These are phyloP conservation scores for Hypericum androsaemum DNA, from an alignment of 345 rosid species.

Conservation along the genomic window DNA sequence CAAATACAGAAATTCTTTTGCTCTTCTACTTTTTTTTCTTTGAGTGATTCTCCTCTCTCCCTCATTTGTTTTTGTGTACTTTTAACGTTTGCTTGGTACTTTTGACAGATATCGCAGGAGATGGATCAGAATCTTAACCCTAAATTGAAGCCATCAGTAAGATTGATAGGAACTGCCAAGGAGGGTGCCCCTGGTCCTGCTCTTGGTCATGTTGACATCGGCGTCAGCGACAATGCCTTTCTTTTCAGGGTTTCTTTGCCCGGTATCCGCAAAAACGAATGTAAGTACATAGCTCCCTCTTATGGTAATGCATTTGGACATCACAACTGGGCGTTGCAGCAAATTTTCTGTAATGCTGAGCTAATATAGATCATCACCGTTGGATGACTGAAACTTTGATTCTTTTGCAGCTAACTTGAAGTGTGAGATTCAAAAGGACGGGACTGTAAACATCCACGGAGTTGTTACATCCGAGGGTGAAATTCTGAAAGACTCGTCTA, in stretches of 20 bases:
- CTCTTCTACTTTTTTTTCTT: too few species aligned
- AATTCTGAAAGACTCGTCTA: conserved; percentile 20
- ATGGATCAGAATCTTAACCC: conserved; percentile 8
- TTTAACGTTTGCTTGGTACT: too few species aligned
- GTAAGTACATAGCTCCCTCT: conserved; percentile 20
- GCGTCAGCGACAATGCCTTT: conserved; percentile 52
- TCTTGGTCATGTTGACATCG: conserved; percentile 58
- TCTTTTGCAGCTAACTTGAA: conserved; percentile 36
- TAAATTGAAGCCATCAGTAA: conserved; percentile 23
- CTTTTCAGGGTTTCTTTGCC: conserved; percentile 65
- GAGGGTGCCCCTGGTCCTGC: conserved; percentile 39
- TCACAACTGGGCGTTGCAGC: not conserved
- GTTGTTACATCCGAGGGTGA: conserved; percentile 24
- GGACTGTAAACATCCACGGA: conserved; percentile 51
- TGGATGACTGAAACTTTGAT: conserved; percentile 5
- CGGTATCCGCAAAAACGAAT: conserved; percentile 37
- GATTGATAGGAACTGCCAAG: conserved; percentile 50
- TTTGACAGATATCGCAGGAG: too few species aligned
- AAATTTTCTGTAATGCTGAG: too few species aligned
- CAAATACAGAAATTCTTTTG: too few species aligned
- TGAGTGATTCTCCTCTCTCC: too few species aligned
- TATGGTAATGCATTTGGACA: not conserved
- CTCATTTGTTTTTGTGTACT: too few species aligned
- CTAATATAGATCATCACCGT: too few species aligned
- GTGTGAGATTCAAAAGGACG: conserved; percentile 44